A percentile compares a stretch with the other conserved stretches of the same genome.
Conservation (phyloP, 2,329 filamentous ascomycete genomes). For the Clonostachys byssicola region DNA sequence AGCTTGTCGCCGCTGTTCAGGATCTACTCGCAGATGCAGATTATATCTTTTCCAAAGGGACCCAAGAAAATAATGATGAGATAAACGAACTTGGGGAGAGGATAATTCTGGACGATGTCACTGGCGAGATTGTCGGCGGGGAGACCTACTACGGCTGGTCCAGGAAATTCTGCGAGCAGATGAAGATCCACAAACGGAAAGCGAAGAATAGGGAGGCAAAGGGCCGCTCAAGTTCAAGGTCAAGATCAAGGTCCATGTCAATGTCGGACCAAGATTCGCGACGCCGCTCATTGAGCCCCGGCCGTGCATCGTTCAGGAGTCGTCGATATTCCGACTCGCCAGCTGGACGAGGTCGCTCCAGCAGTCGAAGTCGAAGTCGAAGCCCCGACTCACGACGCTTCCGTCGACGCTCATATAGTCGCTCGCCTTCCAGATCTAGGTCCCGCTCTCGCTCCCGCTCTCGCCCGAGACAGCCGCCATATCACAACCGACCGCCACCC, state of each 20-base stretch:
- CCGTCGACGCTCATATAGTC: slow-evolving; percentile 9
- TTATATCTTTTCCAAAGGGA: slow-evolving; percentile 56
- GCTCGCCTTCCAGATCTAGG: slow-evolving; percentile 15
- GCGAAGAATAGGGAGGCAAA: slow-evolving; percentile 20
- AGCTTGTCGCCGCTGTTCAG: slow-evolving; percentile 65
- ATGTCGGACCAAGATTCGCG: slow-evolving; percentile 10
- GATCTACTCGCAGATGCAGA: slow-evolving; percentile 66
- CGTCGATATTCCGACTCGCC: slow-evolving; percentile 15
- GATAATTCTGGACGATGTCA: slow-evolving; percentile 61
- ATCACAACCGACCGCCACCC: slow-evolving; percentile 1
- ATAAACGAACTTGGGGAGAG: slow-evolving; percentile 74
- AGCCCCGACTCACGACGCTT: slow-evolving; percentile 6
- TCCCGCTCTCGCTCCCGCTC: slow-evolving; percentile 5
- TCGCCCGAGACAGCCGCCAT: slow-evolving; percentile 8
- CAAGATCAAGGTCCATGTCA: slow-evolving; percentile 17
- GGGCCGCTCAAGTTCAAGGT: slow-evolving; percentile 26
- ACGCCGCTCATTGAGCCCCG: slow-evolving; percentile 18
- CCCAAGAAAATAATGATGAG: slow-evolving; percentile 46
- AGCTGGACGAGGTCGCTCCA: slow-evolving; percentile 7
- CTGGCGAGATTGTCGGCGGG: slow-evolving; percentile 58
- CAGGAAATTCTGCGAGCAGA: slow-evolving; percentile 72
- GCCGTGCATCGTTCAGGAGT: slow-evolving; percentile 19
- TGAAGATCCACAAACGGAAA: slow-evolving; percentile 56
- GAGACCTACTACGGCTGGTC: slow-evolving; percentile 91
- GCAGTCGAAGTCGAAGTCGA: slow-evolving; percentile 8